These are phyloP conservation scores for Plantago coronopus DNA, from an alignment of 305 asterid genomes.

Conservation along the genomic window DNA sequence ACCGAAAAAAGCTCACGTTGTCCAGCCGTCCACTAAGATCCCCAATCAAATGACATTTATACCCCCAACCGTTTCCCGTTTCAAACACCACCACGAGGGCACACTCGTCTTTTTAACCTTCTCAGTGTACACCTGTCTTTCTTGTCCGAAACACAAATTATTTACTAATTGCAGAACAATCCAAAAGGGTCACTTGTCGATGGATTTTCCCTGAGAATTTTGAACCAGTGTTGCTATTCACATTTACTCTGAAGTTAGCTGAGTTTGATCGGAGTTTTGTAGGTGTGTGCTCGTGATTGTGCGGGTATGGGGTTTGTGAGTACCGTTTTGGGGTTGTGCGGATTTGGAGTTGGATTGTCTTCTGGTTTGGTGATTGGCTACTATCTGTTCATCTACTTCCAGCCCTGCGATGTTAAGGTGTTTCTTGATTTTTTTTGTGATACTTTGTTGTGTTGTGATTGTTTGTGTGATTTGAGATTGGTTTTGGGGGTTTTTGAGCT, in stretches of 20 bases:
- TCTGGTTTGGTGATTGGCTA: constrained; percentile 71
- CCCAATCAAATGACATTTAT: no score
- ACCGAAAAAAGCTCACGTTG: no score
- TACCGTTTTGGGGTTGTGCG: constrained; percentile 65
- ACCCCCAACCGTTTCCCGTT: no score
- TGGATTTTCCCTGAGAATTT: constrained; percentile 28
- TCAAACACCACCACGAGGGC: neutral
- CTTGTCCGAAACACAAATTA: neutral
- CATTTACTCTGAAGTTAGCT: neutral
- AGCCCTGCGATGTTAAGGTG: constrained; percentile 88
- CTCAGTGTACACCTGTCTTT: constrained; percentile 1
- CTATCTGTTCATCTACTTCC: constrained; percentile 80
- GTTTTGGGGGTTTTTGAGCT: no score
- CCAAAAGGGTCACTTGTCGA: constrained; percentile 12
- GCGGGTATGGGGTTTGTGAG: constrained; percentile 77
- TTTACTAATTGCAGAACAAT: neutral
- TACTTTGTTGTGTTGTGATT: no score
- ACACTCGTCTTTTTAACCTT: constrained; percentile 14
- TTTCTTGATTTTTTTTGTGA: neutral
- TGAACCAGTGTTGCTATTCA: constrained; percentile 4
- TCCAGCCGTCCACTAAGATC: no score
- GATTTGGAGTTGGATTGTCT: constrained; percentile 93
- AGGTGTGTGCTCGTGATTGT: neutral
- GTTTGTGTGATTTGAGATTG: no score
- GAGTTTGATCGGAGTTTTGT: neutral